Conservation (phyloP, 768 basidiomycete genomes). For the Baorangia bicolor region DNA sequence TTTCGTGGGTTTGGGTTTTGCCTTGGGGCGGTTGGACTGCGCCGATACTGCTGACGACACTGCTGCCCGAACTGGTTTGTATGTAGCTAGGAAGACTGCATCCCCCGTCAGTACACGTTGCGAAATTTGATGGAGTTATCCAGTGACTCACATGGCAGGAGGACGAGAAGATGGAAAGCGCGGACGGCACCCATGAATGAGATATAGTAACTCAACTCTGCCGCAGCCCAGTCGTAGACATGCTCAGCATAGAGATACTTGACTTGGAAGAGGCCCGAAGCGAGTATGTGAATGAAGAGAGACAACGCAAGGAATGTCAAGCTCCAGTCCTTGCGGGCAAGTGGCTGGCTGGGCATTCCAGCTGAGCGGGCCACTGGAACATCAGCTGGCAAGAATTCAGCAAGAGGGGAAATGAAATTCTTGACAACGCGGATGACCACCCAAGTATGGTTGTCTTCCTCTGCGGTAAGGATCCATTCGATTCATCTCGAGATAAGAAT, state of each 20-base stretch:
- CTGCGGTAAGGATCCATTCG: background rate
- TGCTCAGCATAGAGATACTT: slow-evolving; percentile 81
- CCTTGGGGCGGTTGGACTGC: slow-evolving; percentile 18
- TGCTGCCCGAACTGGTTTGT: slow-evolving; percentile 46
- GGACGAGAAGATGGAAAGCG: slow-evolving; percentile 61
- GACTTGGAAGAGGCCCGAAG: slow-evolving; percentile 68
- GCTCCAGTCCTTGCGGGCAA: slow-evolving; percentile 65
- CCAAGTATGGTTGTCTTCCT: slow-evolving; percentile 8
- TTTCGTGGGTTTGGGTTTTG: slow-evolving; percentile 46
- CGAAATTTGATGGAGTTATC: slow-evolving; percentile 23
- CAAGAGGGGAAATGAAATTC: slow-evolving; percentile 61
- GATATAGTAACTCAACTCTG: slow-evolving; percentile 74
- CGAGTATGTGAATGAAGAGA: slow-evolving; percentile 62
- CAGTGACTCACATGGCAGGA: slow-evolving; percentile 60
- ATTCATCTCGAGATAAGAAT: background rate
- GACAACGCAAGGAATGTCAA: slow-evolving; percentile 65
- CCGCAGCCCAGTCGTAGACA: slow-evolving; percentile 65
- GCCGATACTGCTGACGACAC: slow-evolving; percentile 5
- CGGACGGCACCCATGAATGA: slow-evolving; percentile 64
- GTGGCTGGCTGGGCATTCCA: slow-evolving; percentile 62
- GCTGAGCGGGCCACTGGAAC: slow-evolving; percentile 40
- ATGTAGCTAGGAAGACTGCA: slow-evolving; percentile 57
- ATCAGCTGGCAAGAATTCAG: slow-evolving; percentile 63
- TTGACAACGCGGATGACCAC: slow-evolving; percentile 30
- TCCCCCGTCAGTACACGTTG: slow-evolving; percentile 30